Percentiles rank a stretch among this genome's conserved stretches.
Conservation (phyloP, 140 eudicot genomes). For the Senecio squalidus region DNA sequence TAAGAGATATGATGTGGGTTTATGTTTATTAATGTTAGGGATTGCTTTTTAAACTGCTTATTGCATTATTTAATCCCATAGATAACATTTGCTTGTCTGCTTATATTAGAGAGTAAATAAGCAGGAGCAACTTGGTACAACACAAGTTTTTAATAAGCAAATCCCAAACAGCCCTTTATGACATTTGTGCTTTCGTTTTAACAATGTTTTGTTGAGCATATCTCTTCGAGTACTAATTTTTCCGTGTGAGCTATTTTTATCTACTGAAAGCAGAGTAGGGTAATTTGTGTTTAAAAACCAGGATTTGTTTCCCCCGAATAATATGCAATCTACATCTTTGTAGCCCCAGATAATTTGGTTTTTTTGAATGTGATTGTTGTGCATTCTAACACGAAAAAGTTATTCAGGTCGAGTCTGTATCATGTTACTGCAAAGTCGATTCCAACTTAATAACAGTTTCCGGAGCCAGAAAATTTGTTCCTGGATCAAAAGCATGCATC, state of each 20-base stretch:
- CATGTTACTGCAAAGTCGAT: constrained; percentile 94
- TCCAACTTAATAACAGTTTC: constrained; percentile 85
- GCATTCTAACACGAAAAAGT: constrained; percentile 5
- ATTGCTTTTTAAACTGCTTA: too few relatives aligned
- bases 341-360: too few relatives aligned
- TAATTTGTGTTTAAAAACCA: too few relatives aligned
- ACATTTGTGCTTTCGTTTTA: constrained; percentile 9
- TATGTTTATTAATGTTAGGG: constrained; percentile 1
- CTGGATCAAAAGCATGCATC: constrained; percentile 86
- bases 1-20: background rate
- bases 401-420: constrained; percentile 86
- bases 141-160: too few relatives aligned
- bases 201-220: constrained; percentile 1
- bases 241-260: background rate
- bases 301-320: too few relatives aligned
- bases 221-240: constrained; percentile 4
- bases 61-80: too few relatives aligned
- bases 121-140: too few relatives aligned
- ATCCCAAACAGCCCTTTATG: too few relatives aligned
- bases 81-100: too few relatives aligned
- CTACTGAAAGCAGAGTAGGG: constrained; percentile 6
- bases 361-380: too few relatives aligned
- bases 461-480: constrained; percentile 90
- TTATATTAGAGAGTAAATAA: too few relatives aligned
- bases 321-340: too few relatives aligned